Evolutionary conservation across 768 basidiomycete species (phyloP), one percentile per base, ranked within the genome.

Genomic region (Flagelloscypha sp.): DNA sequence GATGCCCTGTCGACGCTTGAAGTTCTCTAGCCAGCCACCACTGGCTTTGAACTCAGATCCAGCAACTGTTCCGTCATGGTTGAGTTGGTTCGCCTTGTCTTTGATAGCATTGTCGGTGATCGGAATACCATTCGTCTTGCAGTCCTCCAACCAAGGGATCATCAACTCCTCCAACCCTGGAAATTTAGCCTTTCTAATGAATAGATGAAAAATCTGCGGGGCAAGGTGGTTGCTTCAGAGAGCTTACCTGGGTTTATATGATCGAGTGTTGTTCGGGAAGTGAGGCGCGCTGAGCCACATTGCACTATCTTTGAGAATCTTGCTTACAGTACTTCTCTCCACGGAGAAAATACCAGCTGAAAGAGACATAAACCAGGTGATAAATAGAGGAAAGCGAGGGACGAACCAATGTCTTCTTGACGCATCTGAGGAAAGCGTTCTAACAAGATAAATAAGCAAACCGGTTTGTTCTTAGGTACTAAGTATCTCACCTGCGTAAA

Each of bases 271-370:
- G n/a, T n/a, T n/a, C n/a, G n/a, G n/a, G 48, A 76, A 70, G 37
- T 70, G 70, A 10, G 70, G n/a, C n/a, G n/a, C n/a, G n/a, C 70
- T 76, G 51, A 90, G 61, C 88, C 87, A 93, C 44, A 76, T 74
- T n/a, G 69, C 66, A 57, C 84, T 87, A 50, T 82, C 63, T 57
- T 90, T 90, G 45, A 92, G 68, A 43, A 89, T 90, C 61, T 93
- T 92, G 59, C 83, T 85, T 56, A 93, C 81, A n/a, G 89, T 93
- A 60, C 86, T 90, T 35, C 89, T 77, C 51, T 93, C 89, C 41
- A 90, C 82, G 33, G n/a, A n/a, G n/a, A n/a, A n/a, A n/a, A n/a
- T n/a, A n/a, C n/a, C n/a, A n/a, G n/a, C n/a, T n/a, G n/a, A n/a
- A n/a, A n/a, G n/a, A n/a, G n/a, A n/a, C n/a, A n/a, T n/a, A n/a